Percentiles rank a stretch among this genome's conserved stretches.
phyloP scores from a whole-genome alignment of 1,284 basidiomycete species.

The Leccinum subspadiceum region DNA sequence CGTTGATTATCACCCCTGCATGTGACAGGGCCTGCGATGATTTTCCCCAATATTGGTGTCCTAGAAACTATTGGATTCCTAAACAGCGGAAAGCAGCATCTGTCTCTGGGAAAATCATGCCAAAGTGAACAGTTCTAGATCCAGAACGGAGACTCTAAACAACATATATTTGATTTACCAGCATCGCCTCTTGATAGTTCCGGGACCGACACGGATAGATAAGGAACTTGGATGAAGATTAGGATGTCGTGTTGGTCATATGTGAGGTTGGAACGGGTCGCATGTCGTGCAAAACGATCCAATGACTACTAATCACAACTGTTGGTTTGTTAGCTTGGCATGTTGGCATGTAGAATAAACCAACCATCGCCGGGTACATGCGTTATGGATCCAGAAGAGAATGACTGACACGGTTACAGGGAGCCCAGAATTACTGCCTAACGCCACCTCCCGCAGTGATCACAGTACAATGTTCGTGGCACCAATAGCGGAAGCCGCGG shows the following conservation, averaged over 20 bases:
- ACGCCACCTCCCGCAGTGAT: background rate
- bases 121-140: background rate
- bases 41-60: background rate
- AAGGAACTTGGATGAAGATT: background rate
- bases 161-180: background rate
- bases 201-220: constrained; percentile 5
- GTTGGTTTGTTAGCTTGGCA: constrained; percentile 3
- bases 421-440: background rate
- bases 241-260: constrained; percentile 5
- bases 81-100: background rate
- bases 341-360: background rate
- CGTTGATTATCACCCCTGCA: background rate
- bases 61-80: background rate
- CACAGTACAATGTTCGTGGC: background rate
- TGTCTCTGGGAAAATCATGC: constrained; percentile 7
- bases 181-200: background rate
- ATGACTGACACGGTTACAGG: background rate
- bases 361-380: background rate
- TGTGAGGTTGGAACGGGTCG: background rate
- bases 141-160: background rate
- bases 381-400: background rate
- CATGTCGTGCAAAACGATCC: background rate
- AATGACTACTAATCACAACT: background rate
- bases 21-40: constrained; percentile 6
- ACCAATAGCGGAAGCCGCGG: background rate